phyloP scores from a whole-genome alignment of 805 yeast species.

The Saturnispora besseyi region DNA sequence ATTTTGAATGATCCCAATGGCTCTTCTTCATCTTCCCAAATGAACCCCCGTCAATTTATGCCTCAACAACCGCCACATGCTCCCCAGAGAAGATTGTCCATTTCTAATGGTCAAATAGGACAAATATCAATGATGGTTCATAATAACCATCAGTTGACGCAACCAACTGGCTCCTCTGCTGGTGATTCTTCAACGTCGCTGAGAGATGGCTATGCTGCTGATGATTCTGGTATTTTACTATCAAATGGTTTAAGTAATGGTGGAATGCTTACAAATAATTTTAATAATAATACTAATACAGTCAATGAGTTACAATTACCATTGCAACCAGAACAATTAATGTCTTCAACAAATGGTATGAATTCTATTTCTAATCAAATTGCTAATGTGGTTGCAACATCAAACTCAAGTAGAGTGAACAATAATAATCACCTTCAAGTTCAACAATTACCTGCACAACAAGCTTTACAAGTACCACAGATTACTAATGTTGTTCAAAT shows the following conservation, averaged over 20 bases:
- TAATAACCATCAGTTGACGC: background rate
- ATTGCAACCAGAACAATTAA: conserved; percentile 13
- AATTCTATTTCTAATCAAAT: background rate
- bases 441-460: background rate
- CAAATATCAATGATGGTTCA: conserved; percentile 40
- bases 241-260: background rate
- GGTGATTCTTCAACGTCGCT: background rate
- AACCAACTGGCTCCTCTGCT: conserved; percentile 4
- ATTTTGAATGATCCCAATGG: conserved; percentile 7
- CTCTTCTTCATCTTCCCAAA: background rate
- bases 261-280: background rate
- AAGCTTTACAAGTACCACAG: background rate
- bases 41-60: background rate
- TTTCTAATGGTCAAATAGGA: conserved; percentile 79
- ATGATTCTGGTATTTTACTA: background rate
- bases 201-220: background rate
- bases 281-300: background rate
- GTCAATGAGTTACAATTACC: background rate
- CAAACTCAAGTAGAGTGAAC: background rate
- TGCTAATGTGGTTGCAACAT: background rate
- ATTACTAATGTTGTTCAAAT: background rate
- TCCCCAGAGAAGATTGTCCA: conserved; percentile 61
- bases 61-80: background rate
- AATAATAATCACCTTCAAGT: background rate
- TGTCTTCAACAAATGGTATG: conserved; percentile 6